Evolutionary conservation across 2,329 filamentous ascomycete species (phyloP), one percentile per base, ranked within the genome.

Genomic region (Lachnellula occidentalis): DNA sequence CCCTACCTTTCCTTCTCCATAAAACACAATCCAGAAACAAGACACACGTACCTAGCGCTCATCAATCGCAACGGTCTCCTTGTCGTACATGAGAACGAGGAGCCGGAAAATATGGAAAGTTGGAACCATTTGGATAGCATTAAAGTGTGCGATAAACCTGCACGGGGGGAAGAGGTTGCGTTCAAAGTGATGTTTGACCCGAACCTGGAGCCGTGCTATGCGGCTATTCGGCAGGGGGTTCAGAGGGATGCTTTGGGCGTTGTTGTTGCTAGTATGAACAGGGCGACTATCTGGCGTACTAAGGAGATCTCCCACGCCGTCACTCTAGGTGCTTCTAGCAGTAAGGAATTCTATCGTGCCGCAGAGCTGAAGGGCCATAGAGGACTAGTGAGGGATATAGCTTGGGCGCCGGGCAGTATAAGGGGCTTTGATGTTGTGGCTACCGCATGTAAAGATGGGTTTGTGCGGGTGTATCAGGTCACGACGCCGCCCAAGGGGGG

Each of bases 351-450:
- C 67, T 96, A 95, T 69, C 81, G 89, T 7, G 91, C 91, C 0
- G 85, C 86, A 19, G 87, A 91, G 66, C 75, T 97, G 15, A 76
- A 77, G 31, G 84, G 85, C 1, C 88, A 96, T 64, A 78, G 82
- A 7, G 85, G 86, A 1, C 78, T 97, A 39, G 88, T 96, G 6
- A 80, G 92, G 47, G 92, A 96, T 69, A 82, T 96, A 1, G 86
- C 90, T 2, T 99, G 94, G 94, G 90, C 92, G 1, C 88, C 91
- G 47, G 92, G 91, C 12, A 95, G 91, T 61, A 90, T 95, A 64
- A 78, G 92, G 39, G 92, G 92, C 1, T 92, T 90, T 69, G 94
- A 99, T 70, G 80, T 92, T 54, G 81, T 97, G 63, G 94, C 92
- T 3, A 95, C 92, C 5, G 92, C 91, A 2, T 94, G 90, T 68